Conservation (phyloP, 306 rosid species). For the Fragaria vesca region DNA sequence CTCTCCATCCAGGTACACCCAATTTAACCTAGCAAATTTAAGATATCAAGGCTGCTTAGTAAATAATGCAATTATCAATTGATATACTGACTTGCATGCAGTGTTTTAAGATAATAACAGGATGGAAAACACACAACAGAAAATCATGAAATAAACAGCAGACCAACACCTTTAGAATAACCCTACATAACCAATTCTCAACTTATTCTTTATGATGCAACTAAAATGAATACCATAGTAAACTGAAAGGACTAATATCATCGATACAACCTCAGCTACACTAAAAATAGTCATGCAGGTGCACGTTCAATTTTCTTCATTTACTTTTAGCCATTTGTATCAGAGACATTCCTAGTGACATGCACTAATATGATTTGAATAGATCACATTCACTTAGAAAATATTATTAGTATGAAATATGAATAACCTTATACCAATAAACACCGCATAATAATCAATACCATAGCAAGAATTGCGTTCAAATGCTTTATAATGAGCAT, state of each 20-base stretch:
- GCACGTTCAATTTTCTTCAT: background rate
- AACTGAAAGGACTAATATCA: background rate
- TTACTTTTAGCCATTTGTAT: background rate
- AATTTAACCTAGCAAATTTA: constrained; percentile 56
- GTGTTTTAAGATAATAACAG: background rate
- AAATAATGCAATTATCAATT: background rate
- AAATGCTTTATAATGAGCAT: background rate
- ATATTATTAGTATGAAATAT: background rate
- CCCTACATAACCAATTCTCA: background rate
- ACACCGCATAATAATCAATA: constrained; percentile 4
- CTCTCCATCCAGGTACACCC: constrained; percentile 97
- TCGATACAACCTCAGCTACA: background rate
- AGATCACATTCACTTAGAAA: no score
- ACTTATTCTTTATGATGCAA: background rate
- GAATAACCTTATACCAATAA: background rate
- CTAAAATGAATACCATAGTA: background rate
- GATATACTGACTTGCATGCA: background rate
- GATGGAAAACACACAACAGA: background rate
- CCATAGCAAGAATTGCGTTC: background rate
- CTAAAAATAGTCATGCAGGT: background rate
- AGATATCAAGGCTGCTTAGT: background rate
- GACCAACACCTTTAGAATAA: background rate
- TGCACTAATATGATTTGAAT: background rate
- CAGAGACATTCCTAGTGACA: background rate
- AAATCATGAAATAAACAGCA: background rate